Evolutionary conservation across 2,329 filamentous ascomycete species (phyloP).

Genomic region (Diplodia corticola): DNA sequence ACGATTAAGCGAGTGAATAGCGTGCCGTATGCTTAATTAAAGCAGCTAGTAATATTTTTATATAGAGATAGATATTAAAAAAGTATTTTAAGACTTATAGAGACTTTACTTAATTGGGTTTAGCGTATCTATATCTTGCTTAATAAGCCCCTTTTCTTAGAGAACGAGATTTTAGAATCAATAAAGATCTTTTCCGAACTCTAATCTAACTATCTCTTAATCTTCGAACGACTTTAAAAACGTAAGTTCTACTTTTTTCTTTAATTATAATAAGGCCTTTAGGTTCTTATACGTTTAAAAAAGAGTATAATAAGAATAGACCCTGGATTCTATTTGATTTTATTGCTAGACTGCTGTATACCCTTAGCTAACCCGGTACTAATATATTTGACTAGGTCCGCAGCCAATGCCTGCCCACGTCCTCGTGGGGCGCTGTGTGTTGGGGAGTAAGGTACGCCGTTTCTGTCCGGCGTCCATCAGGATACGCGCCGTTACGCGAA

Average conservation of each 20-base stretch:
- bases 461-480: too few species aligned
- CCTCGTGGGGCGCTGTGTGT: not conserved
- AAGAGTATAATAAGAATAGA: not conserved
- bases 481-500: not conserved
- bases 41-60: too few species aligned
- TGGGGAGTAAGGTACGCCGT: not conserved
- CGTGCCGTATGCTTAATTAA: too few species aligned
- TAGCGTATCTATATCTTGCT: not conserved
- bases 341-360: not conserved
- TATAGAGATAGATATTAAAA: not conserved
- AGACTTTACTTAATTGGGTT: not conserved
- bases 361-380: not conserved
- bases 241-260: not conserved
- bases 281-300: not conserved
- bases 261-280: not conserved
- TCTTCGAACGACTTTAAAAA: not conserved
- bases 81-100: not conserved
- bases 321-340: not conserved
- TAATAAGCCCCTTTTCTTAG: not conserved
- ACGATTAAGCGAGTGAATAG: too few species aligned
- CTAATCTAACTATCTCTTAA: not conserved
- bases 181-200: not conserved
- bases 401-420: not conserved
- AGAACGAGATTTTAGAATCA: not conserved
- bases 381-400: not conserved